Evolutionary conservation across 805 yeast species (phyloP), one percentile per base, ranked within the genome.

Genomic region (Yarrowia sp.): DNA sequence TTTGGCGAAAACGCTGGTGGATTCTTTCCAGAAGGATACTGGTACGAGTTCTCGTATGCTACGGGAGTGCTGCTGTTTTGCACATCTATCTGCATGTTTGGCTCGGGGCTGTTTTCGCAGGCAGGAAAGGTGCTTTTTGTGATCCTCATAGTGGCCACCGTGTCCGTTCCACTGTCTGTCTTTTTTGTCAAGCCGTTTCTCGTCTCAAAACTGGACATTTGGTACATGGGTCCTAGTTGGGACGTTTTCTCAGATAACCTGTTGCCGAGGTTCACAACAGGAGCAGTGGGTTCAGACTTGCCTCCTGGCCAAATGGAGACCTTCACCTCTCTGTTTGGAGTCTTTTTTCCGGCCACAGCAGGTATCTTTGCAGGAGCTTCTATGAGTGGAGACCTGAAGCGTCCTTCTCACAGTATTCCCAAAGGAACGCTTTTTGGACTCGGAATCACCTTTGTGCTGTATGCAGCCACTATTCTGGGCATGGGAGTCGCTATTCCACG

Each of bases 361-460:
- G 99, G 99, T 66, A 92, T 95, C 28, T 88, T 95, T 75, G 98
- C 99, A 2, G 99, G 99, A 17, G 98, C 99, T 1, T 89, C 96
- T 24, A 95, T 95, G 99, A 91, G 97, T 43, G 98, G 99, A 19
- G 97, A 92, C 70, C 80, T 95, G 67, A 78, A 83, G 65, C 85
- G 83, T 64, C 99, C 99, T 0, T 90, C 97, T 0, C 85, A 83
- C 70, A 85, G 96, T 1, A 95, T 95, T 51, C 99, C 99, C 0
- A 81, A 82, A 67, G 99, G 99, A n/a, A 95, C 99, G 0, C 75
- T 95, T 28, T 84, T 86, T 80, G 99, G 98, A 0, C 77, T 93
- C 9, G 69, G 85, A 4, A 76, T 91, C 40, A 92, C 98, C 0
- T 92, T 95, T 72, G 69, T 81, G 2, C 83, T 90, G 62, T 95